Base-by-base conservation (phyloP, 78 protist genomes). In the Emiliania huxleyi region DNA sequence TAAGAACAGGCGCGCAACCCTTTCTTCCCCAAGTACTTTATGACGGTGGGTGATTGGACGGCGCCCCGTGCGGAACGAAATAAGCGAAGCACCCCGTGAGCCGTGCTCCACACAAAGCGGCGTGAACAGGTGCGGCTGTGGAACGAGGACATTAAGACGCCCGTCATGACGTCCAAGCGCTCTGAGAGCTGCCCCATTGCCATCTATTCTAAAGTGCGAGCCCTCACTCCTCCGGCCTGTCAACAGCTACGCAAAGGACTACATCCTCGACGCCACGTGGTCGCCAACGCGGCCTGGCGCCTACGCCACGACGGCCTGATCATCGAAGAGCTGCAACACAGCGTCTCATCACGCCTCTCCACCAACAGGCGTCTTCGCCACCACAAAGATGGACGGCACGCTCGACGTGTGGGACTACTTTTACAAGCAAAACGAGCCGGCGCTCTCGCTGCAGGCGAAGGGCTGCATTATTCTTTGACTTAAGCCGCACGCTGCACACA, bases 21-120 rank as follows among this genome's bases (percentile, higher is more conserved):
- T 56, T 37, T 85, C 92, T 93, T 55, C 85, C 85, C 95, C 42
- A 94, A 96, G 91, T 94, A 91, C 94, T 97, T 97, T 90, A 23
- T 97, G 46, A 81, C 98, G 15, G 94, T 94, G 48, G 98, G 98
- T 33, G 98, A 97, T 93, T 97, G 98, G 98, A 77, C 85, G 44
- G 79, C n/a, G 71, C n/a, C n/a, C n/a, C n/a, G n/a, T n/a, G n/a
- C n/a, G 56, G 56, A 49, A 5, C 5, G 56, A 5, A 49, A 49
- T 49, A 12, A 5, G 12, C 56, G 56, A 49, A 12, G 26, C 26
- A 5, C 5, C 12, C 56, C 56, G 12, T 49, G 56, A 12, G 56
- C 12, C 56, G 56, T 49, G 56, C 56, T 49, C 12, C 5, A 5
- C 56, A 49, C 56, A 12, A 49, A 49, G 26, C 71, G 29, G n/a